phyloP scores from a whole-genome alignment of 164 flowering plant species.

The Taxillus chinensis region DNA sequence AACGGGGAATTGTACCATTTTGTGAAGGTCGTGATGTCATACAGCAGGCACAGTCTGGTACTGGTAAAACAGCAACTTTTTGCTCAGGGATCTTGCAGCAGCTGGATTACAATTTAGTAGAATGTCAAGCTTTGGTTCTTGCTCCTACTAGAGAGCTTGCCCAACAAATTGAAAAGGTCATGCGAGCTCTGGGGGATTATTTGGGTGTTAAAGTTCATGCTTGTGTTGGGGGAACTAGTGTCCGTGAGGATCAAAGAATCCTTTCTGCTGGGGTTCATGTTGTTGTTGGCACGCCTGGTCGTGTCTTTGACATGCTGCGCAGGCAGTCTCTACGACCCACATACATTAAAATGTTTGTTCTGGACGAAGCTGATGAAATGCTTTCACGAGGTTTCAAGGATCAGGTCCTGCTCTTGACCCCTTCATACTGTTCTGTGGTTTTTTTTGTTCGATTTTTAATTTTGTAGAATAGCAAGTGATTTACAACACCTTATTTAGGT shows the following conservation, averaged over 20 bases:
- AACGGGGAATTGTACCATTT: background rate
- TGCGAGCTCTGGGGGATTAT: background rate
- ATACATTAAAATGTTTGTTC: background rate
- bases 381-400: constrained; percentile 1
- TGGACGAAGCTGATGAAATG: constrained; percentile 4
- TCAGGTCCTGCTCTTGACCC: background rate
- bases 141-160: constrained; percentile 3
- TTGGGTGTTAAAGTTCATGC: background rate
- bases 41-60: constrained; percentile 1
- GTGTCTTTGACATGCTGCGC: background rate
- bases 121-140: background rate
- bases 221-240: background rate
- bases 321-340: background rate
- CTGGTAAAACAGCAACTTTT: constrained; percentile 3
- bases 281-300: too few species aligned
- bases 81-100: constrained; percentile 2
- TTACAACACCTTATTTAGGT: too few species aligned
- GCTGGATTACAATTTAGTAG: background rate
- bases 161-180: constrained; percentile 1
- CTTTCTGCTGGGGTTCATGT: too few species aligned
- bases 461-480: too few species aligned
- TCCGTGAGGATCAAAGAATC: too few species aligned
- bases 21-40: background rate
- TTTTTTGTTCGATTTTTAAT: background rate
- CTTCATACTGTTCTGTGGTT: background rate